These are phyloP conservation scores for Neopestalotiopsis sp. DNA, from an alignment of 2,329 filamentous ascomycete species.

Conservation along the genomic window DNA sequence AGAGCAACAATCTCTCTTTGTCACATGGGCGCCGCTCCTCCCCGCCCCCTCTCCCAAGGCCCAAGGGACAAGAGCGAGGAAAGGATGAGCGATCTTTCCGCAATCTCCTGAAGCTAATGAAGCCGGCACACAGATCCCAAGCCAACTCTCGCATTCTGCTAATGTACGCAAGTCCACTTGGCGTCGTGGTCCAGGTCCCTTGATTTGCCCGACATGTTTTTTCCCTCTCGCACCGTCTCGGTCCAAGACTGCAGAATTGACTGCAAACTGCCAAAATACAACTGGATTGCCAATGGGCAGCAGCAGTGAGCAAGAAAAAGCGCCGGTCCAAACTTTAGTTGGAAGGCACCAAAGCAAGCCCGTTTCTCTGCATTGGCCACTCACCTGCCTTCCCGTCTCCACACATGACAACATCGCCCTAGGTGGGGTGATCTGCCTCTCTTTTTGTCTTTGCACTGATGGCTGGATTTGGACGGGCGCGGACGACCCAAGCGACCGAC, in stretches of 20 bases:
- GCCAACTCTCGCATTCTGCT: background rate
- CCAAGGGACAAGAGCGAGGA: background rate
- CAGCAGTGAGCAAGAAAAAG: no score
- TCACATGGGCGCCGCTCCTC: background rate
- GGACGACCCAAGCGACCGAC: background rate
- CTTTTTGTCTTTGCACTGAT: background rate
- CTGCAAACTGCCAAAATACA: background rate
- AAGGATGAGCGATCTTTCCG: background rate
- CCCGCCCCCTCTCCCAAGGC: background rate
- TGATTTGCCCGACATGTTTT: conserved; percentile 4
- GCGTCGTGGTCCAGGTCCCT: conserved; percentile 9
- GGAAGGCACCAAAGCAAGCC: background rate
- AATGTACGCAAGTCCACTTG: conserved; percentile 12
- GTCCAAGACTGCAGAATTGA: no score
- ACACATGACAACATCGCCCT: background rate
- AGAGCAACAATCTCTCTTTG: background rate
- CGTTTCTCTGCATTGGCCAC: conserved; percentile 4
- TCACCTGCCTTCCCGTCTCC: background rate
- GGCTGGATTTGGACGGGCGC: background rate
- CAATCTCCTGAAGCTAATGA: conserved; percentile 1
- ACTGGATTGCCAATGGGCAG: background rate
- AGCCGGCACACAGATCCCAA: background rate
- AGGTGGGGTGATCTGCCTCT: background rate
- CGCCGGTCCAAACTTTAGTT: background rate
- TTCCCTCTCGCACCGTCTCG: background rate